Evolutionary conservation across 345 rosid genomes (phyloP).

Genomic region (Arabidopsis suecica): DNA sequence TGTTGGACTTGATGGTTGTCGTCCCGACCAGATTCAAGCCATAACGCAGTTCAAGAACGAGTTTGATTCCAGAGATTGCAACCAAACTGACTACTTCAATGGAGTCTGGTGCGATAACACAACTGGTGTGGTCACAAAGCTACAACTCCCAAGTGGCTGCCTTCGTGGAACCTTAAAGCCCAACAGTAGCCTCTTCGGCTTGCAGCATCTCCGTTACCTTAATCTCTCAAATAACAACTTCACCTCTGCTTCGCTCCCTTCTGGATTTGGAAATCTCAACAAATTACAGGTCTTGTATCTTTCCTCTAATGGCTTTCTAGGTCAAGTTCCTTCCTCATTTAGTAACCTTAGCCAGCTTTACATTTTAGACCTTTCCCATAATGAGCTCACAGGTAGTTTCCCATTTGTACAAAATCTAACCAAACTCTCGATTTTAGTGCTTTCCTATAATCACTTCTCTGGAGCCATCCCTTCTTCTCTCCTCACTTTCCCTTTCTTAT

Average conservation of each 20-base stretch:
- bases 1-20: not conserved
- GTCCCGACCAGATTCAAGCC: not conserved
- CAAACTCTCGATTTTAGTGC: not conserved
- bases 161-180: not conserved
- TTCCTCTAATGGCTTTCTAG: not conserved
- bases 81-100: not conserved
- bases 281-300: slow-evolving; percentile 30
- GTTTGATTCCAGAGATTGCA: not conserved
- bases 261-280: slow-evolving; percentile 2
- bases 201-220: slow-evolving; percentile 10
- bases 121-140: not conserved
- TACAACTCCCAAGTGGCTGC: slow-evolving; percentile 22
- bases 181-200: slow-evolving; percentile 20
- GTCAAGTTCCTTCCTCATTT: slow-evolving; percentile 26
- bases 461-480: slow-evolving; percentile 27
- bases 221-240: slow-evolving; percentile 27
- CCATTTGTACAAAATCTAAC: not conserved
- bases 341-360: not conserved
- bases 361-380: slow-evolving; percentile 1
- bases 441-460: not conserved
- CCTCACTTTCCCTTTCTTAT: slow-evolving; percentile 15
- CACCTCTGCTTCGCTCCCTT: slow-evolving; percentile 4
- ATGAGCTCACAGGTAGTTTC: slow-evolving; percentile 32
- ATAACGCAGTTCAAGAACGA: not conserved
- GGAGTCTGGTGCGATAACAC: not conserved